Evolutionary conservation across 257 asterid genomes (phyloP).

Genomic region (Apocynum venetum): DNA sequence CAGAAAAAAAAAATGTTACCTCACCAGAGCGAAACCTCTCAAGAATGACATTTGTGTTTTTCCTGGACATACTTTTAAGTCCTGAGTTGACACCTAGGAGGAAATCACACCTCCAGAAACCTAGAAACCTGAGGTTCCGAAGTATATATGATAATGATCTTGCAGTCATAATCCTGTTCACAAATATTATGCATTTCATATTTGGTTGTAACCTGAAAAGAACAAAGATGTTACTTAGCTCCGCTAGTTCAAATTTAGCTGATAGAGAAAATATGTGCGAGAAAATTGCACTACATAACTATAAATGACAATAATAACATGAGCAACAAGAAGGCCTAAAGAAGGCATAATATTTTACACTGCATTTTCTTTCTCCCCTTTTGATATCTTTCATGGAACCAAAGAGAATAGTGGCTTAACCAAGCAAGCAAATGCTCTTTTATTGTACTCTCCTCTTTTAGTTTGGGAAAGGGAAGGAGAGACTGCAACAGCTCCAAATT

Average conservation of each 20-base stretch:
- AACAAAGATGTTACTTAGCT: constrained; percentile 14
- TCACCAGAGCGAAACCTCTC: constrained; percentile 88
- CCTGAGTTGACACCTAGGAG: constrained; percentile 91
- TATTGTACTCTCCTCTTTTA: not conserved
- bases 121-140: constrained; percentile 52
- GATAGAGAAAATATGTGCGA: not conserved
- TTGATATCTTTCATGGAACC: not conserved
- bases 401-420: not conserved
- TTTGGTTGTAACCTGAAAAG: constrained; percentile 74
- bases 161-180: constrained; percentile 88
- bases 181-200: constrained; percentile 92
- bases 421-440: constrained; percentile 1
- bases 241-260: constrained; percentile 7
- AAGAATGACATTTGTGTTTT: constrained; percentile 56
- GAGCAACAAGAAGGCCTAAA: not conserved
- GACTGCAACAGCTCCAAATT: not conserved
- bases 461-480: not conserved
- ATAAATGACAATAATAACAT: not conserved
- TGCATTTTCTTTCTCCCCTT: not conserved
- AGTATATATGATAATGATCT: constrained; percentile 72
- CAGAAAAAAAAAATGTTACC: constrained; percentile 42
- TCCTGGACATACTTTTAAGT: constrained; percentile 56
- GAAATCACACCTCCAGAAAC: constrained; percentile 80
- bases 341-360: not conserved
- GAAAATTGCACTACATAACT: not conserved